Percentiles rank a stretch among this genome's conserved stretches.
Evolutionary conservation across 1,284 basidiomycete genomes (phyloP).

Genomic region (Malassezia sp.): DNA sequence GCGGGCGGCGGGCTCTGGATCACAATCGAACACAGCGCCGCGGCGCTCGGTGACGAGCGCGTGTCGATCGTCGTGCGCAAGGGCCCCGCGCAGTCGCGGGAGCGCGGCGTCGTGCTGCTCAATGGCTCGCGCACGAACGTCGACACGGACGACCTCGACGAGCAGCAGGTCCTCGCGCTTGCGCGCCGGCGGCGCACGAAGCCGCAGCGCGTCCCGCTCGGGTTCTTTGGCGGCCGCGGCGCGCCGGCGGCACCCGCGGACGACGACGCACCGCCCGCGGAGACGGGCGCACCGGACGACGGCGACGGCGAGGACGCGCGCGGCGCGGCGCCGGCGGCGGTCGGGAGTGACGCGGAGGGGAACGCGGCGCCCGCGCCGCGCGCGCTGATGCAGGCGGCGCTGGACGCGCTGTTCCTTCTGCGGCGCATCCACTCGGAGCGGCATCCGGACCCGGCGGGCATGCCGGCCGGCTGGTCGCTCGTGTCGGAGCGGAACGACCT

Average conservation of each 20-base stretch:
- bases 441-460: constrained; percentile 47
- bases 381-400: constrained; percentile 29
- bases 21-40: constrained; percentile 74
- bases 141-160: constrained; percentile 80
- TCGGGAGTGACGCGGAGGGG: not conserved
- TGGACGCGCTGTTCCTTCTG: constrained; percentile 39
- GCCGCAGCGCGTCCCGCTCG: constrained; percentile 74
- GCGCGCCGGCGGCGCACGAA: constrained; percentile 75
- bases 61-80: constrained; percentile 60
- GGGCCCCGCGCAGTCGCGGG: constrained; percentile 50
- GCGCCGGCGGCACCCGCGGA: not conserved
- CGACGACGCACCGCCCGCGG: constrained; percentile 1
- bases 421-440: constrained; percentile 39
- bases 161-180: constrained; percentile 73
- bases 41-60: constrained; percentile 58
- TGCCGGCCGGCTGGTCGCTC: constrained; percentile 64
- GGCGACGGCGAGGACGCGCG: not conserved
- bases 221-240: constrained; percentile 50
- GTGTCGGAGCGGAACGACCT: constrained; percentile 67
- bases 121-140: constrained; percentile 77
- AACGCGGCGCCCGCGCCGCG: constrained; percentile 1
- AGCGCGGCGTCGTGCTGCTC: constrained; percentile 69
- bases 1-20: constrained; percentile 94
- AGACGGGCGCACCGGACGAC: constrained; percentile 2
- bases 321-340: not conserved